Conservation (phyloP, 1,284 basidiomycete species). For the Naganishia sp. region DNA sequence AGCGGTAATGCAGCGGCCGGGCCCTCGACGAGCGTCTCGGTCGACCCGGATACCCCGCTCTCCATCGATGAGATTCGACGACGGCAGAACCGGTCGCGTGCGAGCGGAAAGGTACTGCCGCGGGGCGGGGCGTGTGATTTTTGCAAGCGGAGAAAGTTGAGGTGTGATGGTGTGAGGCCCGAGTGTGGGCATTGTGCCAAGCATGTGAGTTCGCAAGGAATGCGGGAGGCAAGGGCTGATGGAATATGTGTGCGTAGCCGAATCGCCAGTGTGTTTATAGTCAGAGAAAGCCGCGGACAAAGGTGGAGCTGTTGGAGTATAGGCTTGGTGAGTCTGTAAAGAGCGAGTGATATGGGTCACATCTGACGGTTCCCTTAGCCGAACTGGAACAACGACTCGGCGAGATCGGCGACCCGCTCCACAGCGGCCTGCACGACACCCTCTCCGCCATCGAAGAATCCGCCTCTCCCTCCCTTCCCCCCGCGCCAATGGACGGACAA, state of each 20-base stretch:
- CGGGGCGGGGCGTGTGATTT: conserved; percentile 54
- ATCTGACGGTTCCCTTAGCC: conserved; percentile 1
- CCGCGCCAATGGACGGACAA: not conserved
- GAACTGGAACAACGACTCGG: conserved; percentile 21
- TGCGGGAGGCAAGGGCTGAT: not conserved
- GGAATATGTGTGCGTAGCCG: conserved; percentile 8
- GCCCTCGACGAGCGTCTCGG: conserved; percentile 8
- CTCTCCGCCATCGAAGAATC: conserved; percentile 17
- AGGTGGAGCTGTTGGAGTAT: conserved; percentile 50
- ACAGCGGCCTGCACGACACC: conserved; percentile 14
- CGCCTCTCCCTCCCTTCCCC: conserved; percentile 18
- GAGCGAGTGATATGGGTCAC: not conserved
- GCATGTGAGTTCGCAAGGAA: conserved; percentile 25
- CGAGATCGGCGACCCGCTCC: conserved; percentile 23
- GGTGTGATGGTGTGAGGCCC: conserved; percentile 50
- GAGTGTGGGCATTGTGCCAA: conserved; percentile 47
- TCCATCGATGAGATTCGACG: conserved; percentile 31
- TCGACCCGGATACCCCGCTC: conserved; percentile 28
- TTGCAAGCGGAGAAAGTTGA: conserved; percentile 53
- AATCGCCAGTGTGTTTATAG: conserved; percentile 47
- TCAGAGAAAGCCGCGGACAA: conserved; percentile 50
- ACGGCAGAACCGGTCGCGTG: conserved; percentile 31
- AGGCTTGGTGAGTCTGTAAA: conserved; percentile 42
- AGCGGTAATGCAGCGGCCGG: not conserved
- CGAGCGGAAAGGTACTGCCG: conserved; percentile 31